phyloP scores from a whole-genome alignment of 176 grass and related monocot genomes.

The Oryza glaberrima region DNA sequence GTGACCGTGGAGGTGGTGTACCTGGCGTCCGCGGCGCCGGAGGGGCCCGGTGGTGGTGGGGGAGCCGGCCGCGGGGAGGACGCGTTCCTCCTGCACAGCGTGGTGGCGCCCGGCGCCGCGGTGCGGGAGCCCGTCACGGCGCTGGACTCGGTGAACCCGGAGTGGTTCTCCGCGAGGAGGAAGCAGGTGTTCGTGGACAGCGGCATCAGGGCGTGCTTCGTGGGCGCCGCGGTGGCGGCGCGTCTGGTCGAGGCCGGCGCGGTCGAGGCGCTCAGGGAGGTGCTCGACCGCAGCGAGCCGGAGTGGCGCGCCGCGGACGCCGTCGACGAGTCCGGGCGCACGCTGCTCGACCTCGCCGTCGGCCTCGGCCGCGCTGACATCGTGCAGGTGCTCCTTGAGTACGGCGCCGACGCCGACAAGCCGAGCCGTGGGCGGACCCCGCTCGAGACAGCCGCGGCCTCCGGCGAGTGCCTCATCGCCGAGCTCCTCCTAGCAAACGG shows the following conservation, averaged over 20 bases:
- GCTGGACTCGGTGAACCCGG: constrained; percentile 57
- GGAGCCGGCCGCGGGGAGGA: constrained; percentile 47
- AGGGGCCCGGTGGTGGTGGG: background rate
- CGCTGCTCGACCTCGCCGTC: constrained; percentile 66
- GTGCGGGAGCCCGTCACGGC: constrained; percentile 45
- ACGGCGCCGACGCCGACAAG: constrained; percentile 67
- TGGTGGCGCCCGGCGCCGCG: constrained; percentile 58
- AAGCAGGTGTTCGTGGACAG: constrained; percentile 82
- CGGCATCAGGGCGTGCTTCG: constrained; percentile 62
- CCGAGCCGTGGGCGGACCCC: constrained; percentile 52
- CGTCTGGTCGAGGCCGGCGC: constrained; percentile 45
- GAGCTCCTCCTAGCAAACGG: constrained; percentile 71
- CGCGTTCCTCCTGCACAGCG: constrained; percentile 79
- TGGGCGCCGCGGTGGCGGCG: constrained; percentile 56
- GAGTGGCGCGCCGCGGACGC: constrained; percentile 65
- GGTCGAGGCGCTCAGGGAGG: constrained; percentile 63
- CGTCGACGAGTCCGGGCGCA: constrained; percentile 46
- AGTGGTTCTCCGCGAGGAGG: constrained; percentile 76
- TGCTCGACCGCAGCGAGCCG: constrained; percentile 67
- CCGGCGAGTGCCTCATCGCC: constrained; percentile 61
- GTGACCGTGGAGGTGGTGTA: constrained; percentile 59
- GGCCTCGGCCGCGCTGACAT: constrained; percentile 62
- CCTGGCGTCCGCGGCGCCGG: constrained; percentile 21
- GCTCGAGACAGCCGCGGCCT: constrained; percentile 55
- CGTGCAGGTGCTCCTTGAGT: constrained; percentile 79